Evolutionary conservation across 2,329 filamentous ascomycete species (phyloP), one percentile per base, ranked within the genome.

Genomic region (Microcyclosporella mali): DNA sequence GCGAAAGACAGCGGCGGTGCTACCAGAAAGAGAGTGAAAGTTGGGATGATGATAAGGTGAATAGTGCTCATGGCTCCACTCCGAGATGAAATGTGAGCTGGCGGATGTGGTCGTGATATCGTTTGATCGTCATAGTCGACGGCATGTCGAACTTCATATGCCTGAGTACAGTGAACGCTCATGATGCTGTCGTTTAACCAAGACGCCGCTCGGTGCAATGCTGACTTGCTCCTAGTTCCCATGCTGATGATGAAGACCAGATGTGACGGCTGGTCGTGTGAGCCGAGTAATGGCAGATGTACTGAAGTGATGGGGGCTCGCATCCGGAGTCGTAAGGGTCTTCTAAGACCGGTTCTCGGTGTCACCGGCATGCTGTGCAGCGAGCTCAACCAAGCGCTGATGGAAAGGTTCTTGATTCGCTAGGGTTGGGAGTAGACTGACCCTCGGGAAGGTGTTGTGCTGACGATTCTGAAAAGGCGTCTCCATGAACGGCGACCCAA

Each of bases 371-470:
- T 47, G 46, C 33, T 56, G 30, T 15, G 51, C 44, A n/a, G 56
- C 56, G 38, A 62, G 56, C 46, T 62, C 49, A 11, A 51, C 51
- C 45, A 62, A 45, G 16, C 58, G 56, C 42, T 58, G 52, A 36
- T 59, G 55, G 44, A 62, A 62, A 3, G 58, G 58, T 30, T 53
- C 47, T 32, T 58, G 58, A 36, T 60, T 57, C 43, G 38, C 37
- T 19, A 46, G 36, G 16, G 55, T 53, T 7, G 56, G 52, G n/a
- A 56, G 30, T 31, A 58, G 30, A 35, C 49, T 64, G 44, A 64
- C 65, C 38, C 71, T 66, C 12, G 70, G 70, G 46, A 73, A 73
- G 4, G 70, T 73, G 48, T 71, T 71, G 55, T 58, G 61, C 38
- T 62, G 61, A 15, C 58, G 51, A 29, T 56, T 56, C 1, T 47